These are phyloP conservation scores for cucumber (Cucumis sativus) DNA, from an alignment of 306 rosid species.

Conservation along the genomic window DNA sequence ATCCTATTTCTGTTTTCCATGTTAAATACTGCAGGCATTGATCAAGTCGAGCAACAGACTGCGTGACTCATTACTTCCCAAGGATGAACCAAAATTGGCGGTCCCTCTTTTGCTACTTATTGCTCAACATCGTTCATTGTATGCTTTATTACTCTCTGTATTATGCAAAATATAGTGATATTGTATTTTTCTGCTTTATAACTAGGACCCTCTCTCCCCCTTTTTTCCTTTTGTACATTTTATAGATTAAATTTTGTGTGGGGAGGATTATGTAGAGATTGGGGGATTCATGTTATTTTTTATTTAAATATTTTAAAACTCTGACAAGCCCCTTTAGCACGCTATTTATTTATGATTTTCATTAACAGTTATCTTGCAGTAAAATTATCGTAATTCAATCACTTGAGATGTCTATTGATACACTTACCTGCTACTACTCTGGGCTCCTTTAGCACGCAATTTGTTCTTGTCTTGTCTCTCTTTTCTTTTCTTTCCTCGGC, in stretches of 20 bases:
- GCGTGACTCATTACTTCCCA: slow-evolving; percentile 74
- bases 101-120: slow-evolving; percentile 77
- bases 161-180: not conserved
- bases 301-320: no score
- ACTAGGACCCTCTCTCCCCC: not conserved
- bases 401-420: not conserved
- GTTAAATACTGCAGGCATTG: slow-evolving; percentile 47
- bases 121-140: slow-evolving; percentile 97
- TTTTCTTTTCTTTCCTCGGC: not conserved
- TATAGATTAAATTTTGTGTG: not conserved
- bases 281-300: not conserved
- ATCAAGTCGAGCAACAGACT: slow-evolving; percentile 88
- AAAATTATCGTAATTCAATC: not conserved
- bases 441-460: not conserved
- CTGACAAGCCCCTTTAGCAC: not conserved
- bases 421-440: not conserved
- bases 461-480: not conserved
- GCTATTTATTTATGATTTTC: not conserved
- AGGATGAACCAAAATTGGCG: slow-evolving; percentile 85
- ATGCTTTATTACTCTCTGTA: slow-evolving; percentile 24
- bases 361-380: not conserved
- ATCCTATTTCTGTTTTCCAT: not conserved
- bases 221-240: no score
- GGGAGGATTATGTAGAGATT: not conserved
- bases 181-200: not conserved